Percentiles rank a stretch among this genome's conserved stretches.
phyloP scores from a whole-genome alignment of 768 basidiomycete genomes.

The Russula sp. region DNA sequence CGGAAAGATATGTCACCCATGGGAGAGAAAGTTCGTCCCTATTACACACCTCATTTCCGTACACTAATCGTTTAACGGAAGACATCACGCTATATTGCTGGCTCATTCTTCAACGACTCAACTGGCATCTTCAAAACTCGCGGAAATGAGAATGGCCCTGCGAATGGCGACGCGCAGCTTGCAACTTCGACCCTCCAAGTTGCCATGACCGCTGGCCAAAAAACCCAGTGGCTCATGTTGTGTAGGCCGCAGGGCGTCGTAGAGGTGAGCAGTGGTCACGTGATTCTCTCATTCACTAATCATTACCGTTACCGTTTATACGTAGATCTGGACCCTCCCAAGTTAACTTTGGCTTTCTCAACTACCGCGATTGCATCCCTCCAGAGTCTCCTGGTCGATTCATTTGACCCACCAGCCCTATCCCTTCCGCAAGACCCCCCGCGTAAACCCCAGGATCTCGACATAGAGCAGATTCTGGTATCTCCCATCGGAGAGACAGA shows the following conservation, averaged over 20 bases:
- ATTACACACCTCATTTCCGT: neutral
- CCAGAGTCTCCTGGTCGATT: slow-evolving; percentile 66
- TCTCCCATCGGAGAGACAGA: slow-evolving; percentile 68
- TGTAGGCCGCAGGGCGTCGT: slow-evolving; percentile 74
- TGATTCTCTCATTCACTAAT: too few species aligned
- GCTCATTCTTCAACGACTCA: slow-evolving; percentile 73
- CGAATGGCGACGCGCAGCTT: slow-evolving; percentile 34
- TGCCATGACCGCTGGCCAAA: slow-evolving; percentile 59
- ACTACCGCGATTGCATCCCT: slow-evolving; percentile 56
- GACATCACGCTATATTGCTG: slow-evolving; percentile 70
- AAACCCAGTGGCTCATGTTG: slow-evolving; percentile 76
- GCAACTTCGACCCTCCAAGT: slow-evolving; percentile 63
- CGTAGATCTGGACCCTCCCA: slow-evolving; percentile 83
- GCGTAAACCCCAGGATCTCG: slow-evolving; percentile 68
- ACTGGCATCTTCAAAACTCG: slow-evolving; percentile 57
- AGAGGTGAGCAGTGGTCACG: slow-evolving; percentile 53
- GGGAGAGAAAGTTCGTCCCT: slow-evolving; percentile 68
- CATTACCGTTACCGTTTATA: neutral
- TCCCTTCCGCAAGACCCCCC: slow-evolving; percentile 70
- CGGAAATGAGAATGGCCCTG: slow-evolving; percentile 36
- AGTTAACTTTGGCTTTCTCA: slow-evolving; percentile 74
- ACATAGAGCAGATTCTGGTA: slow-evolving; percentile 74
- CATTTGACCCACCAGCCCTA: slow-evolving; percentile 54
- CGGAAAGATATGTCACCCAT: slow-evolving; percentile 86
- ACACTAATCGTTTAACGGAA: slow-evolving; percentile 31